These are phyloP conservation scores for Pichia eremophila DNA, from an alignment of 805 yeast species.

Conservation along the genomic window DNA sequence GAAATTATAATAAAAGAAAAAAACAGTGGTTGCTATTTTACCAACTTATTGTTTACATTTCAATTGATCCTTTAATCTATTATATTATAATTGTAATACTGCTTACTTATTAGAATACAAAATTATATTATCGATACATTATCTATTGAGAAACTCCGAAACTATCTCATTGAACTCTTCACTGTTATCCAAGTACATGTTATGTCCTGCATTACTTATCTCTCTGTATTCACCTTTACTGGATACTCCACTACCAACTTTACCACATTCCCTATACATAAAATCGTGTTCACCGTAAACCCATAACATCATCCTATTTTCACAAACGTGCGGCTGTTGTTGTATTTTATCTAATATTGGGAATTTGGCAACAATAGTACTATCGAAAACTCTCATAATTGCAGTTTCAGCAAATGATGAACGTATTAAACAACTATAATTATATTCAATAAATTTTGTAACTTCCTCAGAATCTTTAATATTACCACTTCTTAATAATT, in stretches of 20 bases:
- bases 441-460: conserved; percentile 23
- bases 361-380: conserved; percentile 51
- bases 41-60: too few relatives aligned
- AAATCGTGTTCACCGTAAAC: conserved; percentile 67
- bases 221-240: conserved; percentile 1
- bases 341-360: conserved; percentile 55
- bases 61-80: too few relatives aligned
- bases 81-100: too few relatives aligned
- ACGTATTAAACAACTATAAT: conserved; percentile 24
- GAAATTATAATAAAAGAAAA: too few relatives aligned
- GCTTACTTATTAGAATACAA: too few relatives aligned
- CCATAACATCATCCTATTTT: conserved; percentile 31
- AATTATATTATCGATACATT: too few relatives aligned
- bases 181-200: conserved; percentile 60
- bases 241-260: conserved; percentile 26
- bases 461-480: conserved; percentile 20
- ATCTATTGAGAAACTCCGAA: conserved; percentile 28
- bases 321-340: conserved; percentile 13
- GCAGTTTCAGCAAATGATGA: conserved; percentile 27
- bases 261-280: conserved; percentile 61
- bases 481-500: conserved; percentile 21
- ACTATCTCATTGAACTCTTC: conserved; percentile 41
- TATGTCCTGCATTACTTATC: conserved; percentile 56
- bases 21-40: too few relatives aligned
- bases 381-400: conserved; percentile 41